phyloP scores from a whole-genome alignment of 1,284 basidiomycete species.

The Thecaphora thlaspeos region DNA sequence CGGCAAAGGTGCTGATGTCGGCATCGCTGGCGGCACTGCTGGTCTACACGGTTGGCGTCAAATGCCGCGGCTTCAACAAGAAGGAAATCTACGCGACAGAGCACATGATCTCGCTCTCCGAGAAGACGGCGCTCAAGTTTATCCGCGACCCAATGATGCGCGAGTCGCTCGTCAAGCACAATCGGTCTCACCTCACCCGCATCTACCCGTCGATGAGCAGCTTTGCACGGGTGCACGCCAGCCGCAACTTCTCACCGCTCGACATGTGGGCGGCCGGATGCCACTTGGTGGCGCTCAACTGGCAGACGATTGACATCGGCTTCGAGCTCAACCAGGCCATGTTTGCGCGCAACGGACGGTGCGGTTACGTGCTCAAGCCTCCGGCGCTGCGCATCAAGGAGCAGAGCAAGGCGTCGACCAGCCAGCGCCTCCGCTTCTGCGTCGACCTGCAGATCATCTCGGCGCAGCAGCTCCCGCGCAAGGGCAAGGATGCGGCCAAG shows the following conservation, averaged over 20 bases:
- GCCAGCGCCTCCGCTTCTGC: slow-evolving; percentile 26
- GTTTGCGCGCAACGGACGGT: slow-evolving; percentile 81
- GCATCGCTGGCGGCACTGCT: slow-evolving; percentile 72
- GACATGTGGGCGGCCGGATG: slow-evolving; percentile 85
- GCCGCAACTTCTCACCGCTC: slow-evolving; percentile 81
- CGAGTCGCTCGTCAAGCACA: slow-evolving; percentile 82
- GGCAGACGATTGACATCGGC: slow-evolving; percentile 72
- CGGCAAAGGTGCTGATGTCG: slow-evolving; percentile 65
- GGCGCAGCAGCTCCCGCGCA: slow-evolving; percentile 80
- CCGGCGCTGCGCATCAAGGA: slow-evolving; percentile 68
- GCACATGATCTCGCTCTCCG: slow-evolving; percentile 91
- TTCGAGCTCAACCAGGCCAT: slow-evolving; percentile 90
- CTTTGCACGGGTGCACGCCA: slow-evolving; percentile 44
- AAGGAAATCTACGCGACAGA: slow-evolving; percentile 81
- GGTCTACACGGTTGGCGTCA: slow-evolving; percentile 93
- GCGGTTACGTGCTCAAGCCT: slow-evolving; percentile 90
- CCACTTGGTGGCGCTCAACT: slow-evolving; percentile 95
- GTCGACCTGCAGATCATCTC: slow-evolving; percentile 68
- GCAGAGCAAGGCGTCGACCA: slow-evolving; percentile 28
- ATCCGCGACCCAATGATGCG: slow-evolving; percentile 27
- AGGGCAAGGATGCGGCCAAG: slow-evolving; percentile 15
- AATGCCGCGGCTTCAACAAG: slow-evolving; percentile 87
- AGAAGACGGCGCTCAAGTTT: slow-evolving; percentile 61
- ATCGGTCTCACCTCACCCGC: slow-evolving; percentile 77
- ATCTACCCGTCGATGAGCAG: slow-evolving; percentile 83